Percentiles rank a stretch among this genome's conserved stretches.
Conservation (phyloP, 352 stramenopile genomes). For the Peronosclerospora sorghi region DNA sequence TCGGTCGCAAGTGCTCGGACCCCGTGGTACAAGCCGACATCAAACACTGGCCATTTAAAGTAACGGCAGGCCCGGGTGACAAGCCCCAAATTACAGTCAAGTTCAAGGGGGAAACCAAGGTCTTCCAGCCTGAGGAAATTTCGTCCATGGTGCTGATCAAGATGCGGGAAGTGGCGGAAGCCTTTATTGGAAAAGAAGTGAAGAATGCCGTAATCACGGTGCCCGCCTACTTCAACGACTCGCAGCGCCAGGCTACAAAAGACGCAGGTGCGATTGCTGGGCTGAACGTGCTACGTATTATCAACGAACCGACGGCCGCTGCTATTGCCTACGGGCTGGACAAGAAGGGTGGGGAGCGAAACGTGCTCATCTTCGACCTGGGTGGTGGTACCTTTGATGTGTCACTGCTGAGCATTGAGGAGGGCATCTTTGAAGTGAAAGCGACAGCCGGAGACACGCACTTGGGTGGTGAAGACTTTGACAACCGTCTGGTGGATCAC, state of each 20-base stretch:
- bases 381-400: no score
- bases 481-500: no score
- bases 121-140: slow-evolving; percentile 72
- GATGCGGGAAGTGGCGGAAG: slow-evolving; percentile 52
- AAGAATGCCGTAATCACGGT: slow-evolving; percentile 89
- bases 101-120: slow-evolving; percentile 59
- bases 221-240: no score
- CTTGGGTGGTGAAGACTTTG: no score
- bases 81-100: slow-evolving; percentile 65
- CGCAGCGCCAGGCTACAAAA: no score
- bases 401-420: no score
- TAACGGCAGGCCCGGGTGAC: slow-evolving; percentile 48
- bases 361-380: slow-evolving; percentile 94
- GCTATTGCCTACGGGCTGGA: slow-evolving; percentile 87
- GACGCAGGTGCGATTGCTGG: no score
- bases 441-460: slow-evolving; percentile 91
- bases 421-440: slow-evolving; percentile 96
- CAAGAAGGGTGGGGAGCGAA: slow-evolving; percentile 89
- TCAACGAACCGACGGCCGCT: slow-evolving; percentile 95
- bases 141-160: slow-evolving; percentile 68
- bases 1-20: slow-evolving; percentile 90
- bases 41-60: no score
- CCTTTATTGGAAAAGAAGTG: slow-evolving; percentile 49
- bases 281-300: no score
- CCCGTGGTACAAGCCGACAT: slow-evolving; percentile 73